Conservation (phyloP, 1,284 basidiomycete species). For the Marasmius tenuissimus region DNA sequence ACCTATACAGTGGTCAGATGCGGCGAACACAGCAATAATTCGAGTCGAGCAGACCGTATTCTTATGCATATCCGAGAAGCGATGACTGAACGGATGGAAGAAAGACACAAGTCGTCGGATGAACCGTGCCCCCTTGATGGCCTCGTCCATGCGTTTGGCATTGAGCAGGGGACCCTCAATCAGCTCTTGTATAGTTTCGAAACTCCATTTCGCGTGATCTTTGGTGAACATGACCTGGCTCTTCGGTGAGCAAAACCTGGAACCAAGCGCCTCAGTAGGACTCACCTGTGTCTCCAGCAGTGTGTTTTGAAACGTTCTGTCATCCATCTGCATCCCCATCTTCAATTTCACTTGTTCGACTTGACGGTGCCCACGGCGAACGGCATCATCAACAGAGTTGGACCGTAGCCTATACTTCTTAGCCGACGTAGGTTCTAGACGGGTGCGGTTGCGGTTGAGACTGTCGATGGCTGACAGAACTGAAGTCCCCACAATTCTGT, state of each 20-base stretch:
- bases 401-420: conserved; percentile 59
- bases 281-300: conserved; percentile 83
- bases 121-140: conserved; percentile 88
- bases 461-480: conserved; percentile 90
- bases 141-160: conserved; percentile 94
- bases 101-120: conserved; percentile 88
- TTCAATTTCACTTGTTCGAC: conserved; percentile 90
- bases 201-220: conserved; percentile 93
- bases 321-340: conserved; percentile 91
- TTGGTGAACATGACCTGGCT: conserved; percentile 80
- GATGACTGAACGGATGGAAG: conserved; percentile 86
- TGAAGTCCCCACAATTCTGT: conserved; percentile 81
- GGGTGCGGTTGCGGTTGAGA: conserved; percentile 81
- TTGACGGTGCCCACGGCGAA: conserved; percentile 86
- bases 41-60: conserved; percentile 45
- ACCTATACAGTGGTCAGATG: conserved; percentile 39
- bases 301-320: conserved; percentile 81
- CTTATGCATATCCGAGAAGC: conserved; percentile 82
- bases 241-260: conserved; percentile 12
- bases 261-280: conserved; percentile 1
- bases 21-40: not conserved
- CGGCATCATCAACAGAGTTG: conserved; percentile 84
- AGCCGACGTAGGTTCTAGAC: conserved; percentile 55
- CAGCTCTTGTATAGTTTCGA: conserved; percentile 85
- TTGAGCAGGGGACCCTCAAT: conserved; percentile 93